Evolutionary conservation across 768 basidiomycete species (phyloP), one percentile per base, ranked within the genome.

Genomic region (Tremella yokohamensis): DNA sequence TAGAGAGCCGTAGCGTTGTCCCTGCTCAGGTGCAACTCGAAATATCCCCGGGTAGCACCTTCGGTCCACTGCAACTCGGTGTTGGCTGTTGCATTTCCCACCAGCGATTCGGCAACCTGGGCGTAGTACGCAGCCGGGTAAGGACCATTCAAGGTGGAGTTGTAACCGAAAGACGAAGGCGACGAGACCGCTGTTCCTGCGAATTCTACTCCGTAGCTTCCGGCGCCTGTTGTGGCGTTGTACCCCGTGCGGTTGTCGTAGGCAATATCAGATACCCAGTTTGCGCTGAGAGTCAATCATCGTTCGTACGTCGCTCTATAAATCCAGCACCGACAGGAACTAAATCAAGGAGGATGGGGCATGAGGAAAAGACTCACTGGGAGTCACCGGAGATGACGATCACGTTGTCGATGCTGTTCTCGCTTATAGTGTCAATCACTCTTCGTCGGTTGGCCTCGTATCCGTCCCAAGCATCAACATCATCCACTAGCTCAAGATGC

Each of bases 131-230:
- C 63, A 2, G 39, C 16, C 13, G 59, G 47, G 38, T 59, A 60
- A 4, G 62, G 58, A 9, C 50, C 55, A 40, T 65, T 61, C 45
- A 51, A 45, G 7, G 52, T 49, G 53, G 19, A 19, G 40, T 25
- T 39, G 8, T 72, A 56, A 11, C 82, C 81, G 65, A 83, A 83
- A 1, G 81, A 56, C 18, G 82, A 82, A 1, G 66, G 65, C 1
- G 82, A 83, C 0, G 83, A 81, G 12, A 85, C 84, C 0, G 82
- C 83, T 0, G 84, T 83, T 1, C 84, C 84, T 12, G 83, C 83
- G 61, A 84, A 84, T 73, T 85, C 84, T 13, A 84, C 84, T 12
- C 81, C 83, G 49, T 83, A 77, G 0, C 81, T 81, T 8, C 83
- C 83, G 6, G 72, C 56, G 2, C 83, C 83, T 1, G 81, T 82